Base-by-base conservation (phyloP, 2,329 filamentous ascomycete species). In the Beauveria scarabaeidicola region DNA sequence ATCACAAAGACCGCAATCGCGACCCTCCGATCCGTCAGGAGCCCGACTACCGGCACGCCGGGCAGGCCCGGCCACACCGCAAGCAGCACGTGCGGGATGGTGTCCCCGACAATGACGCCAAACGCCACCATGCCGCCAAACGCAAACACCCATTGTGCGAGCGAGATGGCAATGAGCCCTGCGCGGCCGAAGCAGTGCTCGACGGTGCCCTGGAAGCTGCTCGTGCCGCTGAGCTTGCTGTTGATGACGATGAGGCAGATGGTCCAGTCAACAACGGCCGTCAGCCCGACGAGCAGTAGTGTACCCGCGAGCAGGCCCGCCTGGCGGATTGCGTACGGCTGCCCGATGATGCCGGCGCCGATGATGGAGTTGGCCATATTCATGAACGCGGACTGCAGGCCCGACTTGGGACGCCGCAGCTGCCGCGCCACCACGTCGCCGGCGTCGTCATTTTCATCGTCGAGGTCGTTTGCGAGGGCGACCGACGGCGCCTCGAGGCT, bases 301-400 rank as follows among this genome's bases (percentile, higher is more conserved):
- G 93, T 79, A 29, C 94, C 94, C 41, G 89, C 87, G 17, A 90
- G 72, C 66, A 99, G 81, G 7, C 94, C 94, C 8, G 94, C 94
- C 76, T 97, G 92, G 61, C 85, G 85, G 70, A 99, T 88, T n/a
- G 94, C 94, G 74, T 97, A 99, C 13, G 94, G 92, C 75, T 99
- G 94, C 3, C 90, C 85, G 68, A 88, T 87, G 72, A 88, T 88
- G 56, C 85, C 85, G 2, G 85, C 86, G 43, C 85, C 86, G 66
- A 99, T 97, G 72, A 99, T 99, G 67, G 90, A 95, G 77, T 99
- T 99, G 63, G 94, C 93, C 94, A 99, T 99, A 75, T 99, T 99
- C 91, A 97, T 96, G 66, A 99, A 97, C 3, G 94, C 93, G 70
- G 88, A 90, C 63, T 83, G 81, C 75, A 97, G 81, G 5, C 89